Evolutionary conservation across 352 stramenopile species (phyloP).

Genomic region (Phytopythium montanum): DNA sequence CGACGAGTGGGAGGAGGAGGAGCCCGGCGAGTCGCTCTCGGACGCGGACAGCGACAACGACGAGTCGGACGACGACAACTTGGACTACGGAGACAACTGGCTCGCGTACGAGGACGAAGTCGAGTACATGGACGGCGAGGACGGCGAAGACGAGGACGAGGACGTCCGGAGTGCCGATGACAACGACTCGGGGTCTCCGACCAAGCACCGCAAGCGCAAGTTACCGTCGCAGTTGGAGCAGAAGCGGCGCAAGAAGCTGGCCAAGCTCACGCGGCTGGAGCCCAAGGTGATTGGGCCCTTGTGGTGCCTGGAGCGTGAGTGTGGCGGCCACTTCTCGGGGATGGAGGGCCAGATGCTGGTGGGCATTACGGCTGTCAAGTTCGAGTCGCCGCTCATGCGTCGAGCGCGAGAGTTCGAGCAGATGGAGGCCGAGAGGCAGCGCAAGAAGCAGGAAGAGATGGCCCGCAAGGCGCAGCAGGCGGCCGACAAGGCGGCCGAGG

Average conservation of each 20-base stretch:
- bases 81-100: constrained; percentile 86
- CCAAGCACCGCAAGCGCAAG: constrained; percentile 35
- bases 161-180: constrained; percentile 16
- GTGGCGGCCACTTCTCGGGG: constrained; percentile 12
- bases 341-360: constrained; percentile 27
- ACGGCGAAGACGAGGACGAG: constrained; percentile 10
- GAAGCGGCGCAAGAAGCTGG: constrained; percentile 52
- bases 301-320: constrained; percentile 12
- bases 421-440: constrained; percentile 25
- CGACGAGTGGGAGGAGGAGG: constrained; percentile 88
- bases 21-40: constrained; percentile 80
- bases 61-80: constrained; percentile 71
- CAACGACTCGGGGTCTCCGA: constrained; percentile 21
- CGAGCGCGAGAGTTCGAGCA: constrained; percentile 42
- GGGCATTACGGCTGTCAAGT: constrained; percentile 16
- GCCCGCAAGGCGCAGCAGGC: constrained; percentile 17
- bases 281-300: constrained; percentile 61
- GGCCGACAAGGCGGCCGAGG: constrained; percentile 19
- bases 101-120: constrained; percentile 87
- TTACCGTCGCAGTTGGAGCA: constrained; percentile 44
- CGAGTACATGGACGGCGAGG: constrained; percentile 67
- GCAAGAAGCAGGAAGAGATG: constrained; percentile 18
- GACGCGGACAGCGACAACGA: constrained; percentile 60
- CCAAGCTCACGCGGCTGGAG: constrained; percentile 66
- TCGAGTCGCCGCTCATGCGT: constrained; percentile 47